Conservation (phyloP, 129 eudicot species). For the Kitagawia praeruptora region DNA sequence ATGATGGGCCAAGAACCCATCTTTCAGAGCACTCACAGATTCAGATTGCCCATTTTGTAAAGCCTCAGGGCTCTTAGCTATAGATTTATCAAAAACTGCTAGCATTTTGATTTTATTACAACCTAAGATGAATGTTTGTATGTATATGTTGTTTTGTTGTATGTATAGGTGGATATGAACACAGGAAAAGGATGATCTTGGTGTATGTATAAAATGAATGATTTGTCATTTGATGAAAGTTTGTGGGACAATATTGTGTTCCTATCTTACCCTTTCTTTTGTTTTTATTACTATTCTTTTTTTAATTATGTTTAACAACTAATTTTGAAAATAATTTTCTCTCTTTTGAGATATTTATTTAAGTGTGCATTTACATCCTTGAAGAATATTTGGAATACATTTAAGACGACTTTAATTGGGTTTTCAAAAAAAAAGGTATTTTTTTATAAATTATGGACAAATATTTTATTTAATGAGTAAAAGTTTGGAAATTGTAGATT, state of each 20-base stretch:
- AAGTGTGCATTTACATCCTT: no score
- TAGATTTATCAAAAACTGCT: slow-evolving; percentile 80
- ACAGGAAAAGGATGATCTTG: neutral
- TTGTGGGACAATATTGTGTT: neutral
- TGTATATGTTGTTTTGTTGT: neutral
- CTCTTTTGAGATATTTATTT: no score
- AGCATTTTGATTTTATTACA: slow-evolving; percentile 39
- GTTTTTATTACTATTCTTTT: no score
- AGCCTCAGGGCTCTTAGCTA: slow-evolving; percentile 84
- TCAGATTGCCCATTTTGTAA: slow-evolving; percentile 42
- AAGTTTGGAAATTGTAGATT: no score
- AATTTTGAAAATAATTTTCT: no score
- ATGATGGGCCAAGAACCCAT: slow-evolving; percentile 49
- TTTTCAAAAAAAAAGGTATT: no score
- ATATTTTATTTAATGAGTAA: no score
- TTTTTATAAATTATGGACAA: no score
- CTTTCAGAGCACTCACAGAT: slow-evolving; percentile 58
- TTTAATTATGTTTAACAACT: no score
- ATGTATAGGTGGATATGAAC: neutral
- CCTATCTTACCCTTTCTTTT: neutral
- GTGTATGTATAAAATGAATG: neutral
- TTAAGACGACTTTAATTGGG: no score
- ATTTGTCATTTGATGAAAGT: neutral
- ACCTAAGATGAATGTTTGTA: neutral
- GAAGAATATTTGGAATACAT: no score